These are phyloP conservation scores for Picea engelmannii DNA, from an alignment of 83 land plant species.

Conservation along the genomic window DNA sequence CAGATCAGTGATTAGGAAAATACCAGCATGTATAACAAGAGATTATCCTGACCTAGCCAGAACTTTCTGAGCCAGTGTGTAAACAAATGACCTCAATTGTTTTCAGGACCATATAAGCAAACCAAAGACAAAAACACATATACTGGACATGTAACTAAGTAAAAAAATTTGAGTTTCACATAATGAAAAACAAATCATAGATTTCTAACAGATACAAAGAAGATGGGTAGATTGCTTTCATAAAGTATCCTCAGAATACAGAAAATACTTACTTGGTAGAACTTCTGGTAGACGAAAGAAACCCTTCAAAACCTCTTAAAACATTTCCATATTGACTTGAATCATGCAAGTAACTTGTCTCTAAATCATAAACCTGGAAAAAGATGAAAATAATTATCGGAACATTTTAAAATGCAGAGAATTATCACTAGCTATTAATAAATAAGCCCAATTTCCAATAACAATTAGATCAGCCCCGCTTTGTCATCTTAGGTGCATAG, in stretches of 20 bases:
- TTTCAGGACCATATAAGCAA: background rate
- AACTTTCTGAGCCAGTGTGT: background rate
- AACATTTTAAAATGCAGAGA: too few relatives aligned
- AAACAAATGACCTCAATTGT: background rate
- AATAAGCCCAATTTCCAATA: too few relatives aligned
- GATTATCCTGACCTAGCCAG: background rate
- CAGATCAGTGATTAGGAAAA: background rate
- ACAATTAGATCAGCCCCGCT: too few relatives aligned
- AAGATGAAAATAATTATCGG: too few relatives aligned
- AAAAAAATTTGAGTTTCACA: background rate
- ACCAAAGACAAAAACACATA: background rate
- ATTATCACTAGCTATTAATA: too few relatives aligned
- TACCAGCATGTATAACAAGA: background rate
- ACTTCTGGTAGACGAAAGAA: too few relatives aligned
- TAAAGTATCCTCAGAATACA: background rate
- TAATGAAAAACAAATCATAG: background rate
- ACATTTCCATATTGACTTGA: too few relatives aligned
- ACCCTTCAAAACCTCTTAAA: too few relatives aligned
- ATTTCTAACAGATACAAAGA: background rate
- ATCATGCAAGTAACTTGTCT: too few relatives aligned
- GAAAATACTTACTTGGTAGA: conserved; percentile 29
- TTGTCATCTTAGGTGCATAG: too few relatives aligned
- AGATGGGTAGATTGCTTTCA: background rate
- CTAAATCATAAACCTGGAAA: too few relatives aligned
- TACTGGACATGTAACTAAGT: background rate